Percentiles rank a stretch among this genome's conserved stretches.
phyloP scores from a whole-genome alignment of 2,329 filamentous ascomycete species.

The Fusarium compactum region DNA sequence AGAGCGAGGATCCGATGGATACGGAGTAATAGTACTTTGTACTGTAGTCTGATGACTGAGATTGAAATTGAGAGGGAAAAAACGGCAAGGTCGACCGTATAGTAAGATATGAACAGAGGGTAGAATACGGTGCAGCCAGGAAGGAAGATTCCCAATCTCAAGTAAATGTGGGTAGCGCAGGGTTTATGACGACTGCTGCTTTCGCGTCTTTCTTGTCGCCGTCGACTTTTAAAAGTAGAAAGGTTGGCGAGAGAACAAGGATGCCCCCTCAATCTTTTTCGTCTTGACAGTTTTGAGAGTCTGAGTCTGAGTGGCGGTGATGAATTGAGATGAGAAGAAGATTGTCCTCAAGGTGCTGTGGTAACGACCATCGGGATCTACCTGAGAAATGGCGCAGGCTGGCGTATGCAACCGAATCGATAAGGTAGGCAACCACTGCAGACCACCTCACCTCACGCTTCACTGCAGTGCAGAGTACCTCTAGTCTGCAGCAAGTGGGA shows the following conservation, averaged over 20 bases:
- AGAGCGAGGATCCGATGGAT: constrained; percentile 4
- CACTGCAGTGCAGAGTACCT: neutral
- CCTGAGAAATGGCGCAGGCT: constrained; percentile 26
- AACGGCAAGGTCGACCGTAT: constrained; percentile 32
- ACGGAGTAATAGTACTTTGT: neutral
- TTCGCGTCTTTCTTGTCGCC: constrained; percentile 17
- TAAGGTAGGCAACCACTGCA: constrained; percentile 22
- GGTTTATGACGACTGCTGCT: constrained; percentile 37
- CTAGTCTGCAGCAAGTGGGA: constrained; percentile 5
- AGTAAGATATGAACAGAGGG: constrained; percentile 26
- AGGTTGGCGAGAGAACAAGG: constrained; percentile 17
- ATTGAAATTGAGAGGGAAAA: constrained; percentile 15
- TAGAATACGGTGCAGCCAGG: constrained; percentile 19
- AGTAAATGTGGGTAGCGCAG: constrained; percentile 35
- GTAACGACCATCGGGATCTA: constrained; percentile 13
- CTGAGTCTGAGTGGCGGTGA: constrained; percentile 5
- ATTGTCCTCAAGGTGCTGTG: neutral
- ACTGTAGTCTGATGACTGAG: constrained; percentile 15
- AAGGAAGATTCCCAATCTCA: constrained; percentile 34
- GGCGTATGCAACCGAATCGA: constrained; percentile 13
- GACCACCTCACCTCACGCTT: neutral
- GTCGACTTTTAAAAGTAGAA: neutral
- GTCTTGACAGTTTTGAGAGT: neutral
- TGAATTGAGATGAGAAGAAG: neutral
- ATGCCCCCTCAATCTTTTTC: neutral